Conservation (phyloP, 371 early-diverging fungal species). For the Parasitella parasitica region DNA sequence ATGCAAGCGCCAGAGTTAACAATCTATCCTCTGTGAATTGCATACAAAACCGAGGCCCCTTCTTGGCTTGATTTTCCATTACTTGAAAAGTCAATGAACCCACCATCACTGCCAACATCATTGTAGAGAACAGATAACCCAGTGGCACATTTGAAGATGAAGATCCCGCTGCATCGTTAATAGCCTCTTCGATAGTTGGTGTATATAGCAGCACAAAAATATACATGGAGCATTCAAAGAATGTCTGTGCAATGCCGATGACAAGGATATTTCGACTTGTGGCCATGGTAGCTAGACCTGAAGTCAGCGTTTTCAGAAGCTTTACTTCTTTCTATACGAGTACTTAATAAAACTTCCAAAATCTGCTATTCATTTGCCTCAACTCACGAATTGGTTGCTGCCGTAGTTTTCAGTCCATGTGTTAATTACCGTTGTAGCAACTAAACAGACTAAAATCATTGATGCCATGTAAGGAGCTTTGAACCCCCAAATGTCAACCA, state of each 20-base stretch:
- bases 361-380: too few relatives aligned
- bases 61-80: constrained; percentile 28
- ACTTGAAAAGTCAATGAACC: constrained; percentile 67
- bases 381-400: constrained; percentile 29
- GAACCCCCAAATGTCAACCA: constrained; percentile 56
- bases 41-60: neutral
- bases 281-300: constrained; percentile 13
- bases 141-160: constrained; percentile 32
- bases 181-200: constrained; percentile 61
- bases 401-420: constrained; percentile 81
- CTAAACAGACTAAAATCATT: constrained; percentile 46
- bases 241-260: constrained; percentile 69
- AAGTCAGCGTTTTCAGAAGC: constrained; percentile 6
- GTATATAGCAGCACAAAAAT: constrained; percentile 78
- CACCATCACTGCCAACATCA: constrained; percentile 77
- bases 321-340: constrained; percentile 1
- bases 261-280: constrained; percentile 51
- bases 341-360: neutral
- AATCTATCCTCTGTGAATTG: constrained; percentile 27
- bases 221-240: constrained; percentile 83
- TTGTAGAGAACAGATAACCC: constrained; percentile 67
- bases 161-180: constrained; percentile 1
- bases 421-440: constrained; percentile 46
- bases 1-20: constrained; percentile 27
- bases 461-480: constrained; percentile 66